Conservation (phyloP, 75 land plant genomes). For the Sequoiadendron giganteum region DNA sequence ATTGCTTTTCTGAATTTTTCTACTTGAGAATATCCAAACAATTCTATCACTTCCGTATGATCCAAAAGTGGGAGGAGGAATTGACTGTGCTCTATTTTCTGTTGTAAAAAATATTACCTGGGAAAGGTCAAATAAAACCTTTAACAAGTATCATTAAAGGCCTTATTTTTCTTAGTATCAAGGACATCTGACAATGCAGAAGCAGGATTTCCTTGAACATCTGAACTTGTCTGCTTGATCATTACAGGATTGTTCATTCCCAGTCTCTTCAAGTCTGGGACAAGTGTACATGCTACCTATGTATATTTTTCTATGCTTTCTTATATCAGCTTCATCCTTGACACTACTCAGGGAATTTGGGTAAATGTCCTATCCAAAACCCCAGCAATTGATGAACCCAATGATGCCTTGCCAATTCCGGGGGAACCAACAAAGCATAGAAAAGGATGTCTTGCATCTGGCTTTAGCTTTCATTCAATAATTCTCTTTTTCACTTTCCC, state of each 20-base stretch:
- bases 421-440: conserved; percentile 98
- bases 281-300: conserved; percentile 99
- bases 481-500: conserved; percentile 93
- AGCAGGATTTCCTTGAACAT: conserved; percentile 97
- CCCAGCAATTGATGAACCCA: conserved; percentile 97
- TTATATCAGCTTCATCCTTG: conserved; percentile 98
- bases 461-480: conserved; percentile 96
- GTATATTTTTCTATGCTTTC: conserved; percentile 95
- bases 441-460: conserved; percentile 96
- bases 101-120: conserved; percentile 95
- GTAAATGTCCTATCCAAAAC: conserved; percentile 84
- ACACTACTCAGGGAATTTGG: conserved; percentile 93
- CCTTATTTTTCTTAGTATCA: conserved; percentile 94
- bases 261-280: conserved; percentile 93
- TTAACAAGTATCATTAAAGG: conserved; percentile 88
- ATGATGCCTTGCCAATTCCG: conserved; percentile 97
- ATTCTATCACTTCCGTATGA: conserved; percentile 94
- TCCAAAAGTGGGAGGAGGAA: conserved; percentile 94
- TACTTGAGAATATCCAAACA: conserved; percentile 92
- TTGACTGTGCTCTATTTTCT: conserved; percentile 77
- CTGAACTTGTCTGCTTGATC: conserved; percentile 97
- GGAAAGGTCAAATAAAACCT: conserved; percentile 96
- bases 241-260: conserved; percentile 93
- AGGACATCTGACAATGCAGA: conserved; percentile 96
- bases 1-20: conserved; percentile 90